Base-by-base conservation (phyloP, 202 grass and related monocot species). In the Setaria viridis region DNA sequence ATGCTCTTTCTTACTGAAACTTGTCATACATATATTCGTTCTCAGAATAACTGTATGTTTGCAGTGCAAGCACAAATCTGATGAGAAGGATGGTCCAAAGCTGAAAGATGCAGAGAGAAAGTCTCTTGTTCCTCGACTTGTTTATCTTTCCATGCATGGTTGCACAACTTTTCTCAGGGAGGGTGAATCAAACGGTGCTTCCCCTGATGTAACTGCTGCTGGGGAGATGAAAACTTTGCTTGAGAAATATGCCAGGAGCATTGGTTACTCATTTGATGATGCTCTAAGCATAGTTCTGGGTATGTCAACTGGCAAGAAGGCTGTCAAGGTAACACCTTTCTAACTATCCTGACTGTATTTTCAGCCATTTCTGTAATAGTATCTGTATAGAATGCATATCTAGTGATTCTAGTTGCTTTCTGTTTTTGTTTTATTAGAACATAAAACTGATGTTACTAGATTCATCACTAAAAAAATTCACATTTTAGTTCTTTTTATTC, bases 211-310 rank as follows among this genome's bases (percentile, higher is more conserved):
- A 50, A 84, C 48, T 77, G 85, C 72, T 85, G 19, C 83, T 62
- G 60, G 64, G 35, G 97, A 99, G 84, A 86, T 91, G 78, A 94
- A 91, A 88, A 84, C 63, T 15, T 88, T 99, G 88, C 90, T 99
- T 55, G 87, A 94, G 78, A 97, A 86, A 88, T 99, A 97, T 74
- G 87, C 94, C 54, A 92, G 94, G 80, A 99, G 72, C 74, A 94
- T 94, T 87, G 94, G 97, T 70, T 90, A 93, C 86, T 90, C 97
- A 55, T 85, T 99, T 65, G 94, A 94, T 84, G 94, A 93, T 93
- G 97, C 94, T 82, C 85, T 99, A 60, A 82, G 80, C 67, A 64
- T 88, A 67, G 85, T 97, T 80, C 64, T 97, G 78, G 89, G 87
- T 72, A 87, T 97, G 76, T 90, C 82, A 15, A 87, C 86, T 8